Conservation (phyloP, 306 rosid genomes). For the Pterocarpus macrocarpus region DNA sequence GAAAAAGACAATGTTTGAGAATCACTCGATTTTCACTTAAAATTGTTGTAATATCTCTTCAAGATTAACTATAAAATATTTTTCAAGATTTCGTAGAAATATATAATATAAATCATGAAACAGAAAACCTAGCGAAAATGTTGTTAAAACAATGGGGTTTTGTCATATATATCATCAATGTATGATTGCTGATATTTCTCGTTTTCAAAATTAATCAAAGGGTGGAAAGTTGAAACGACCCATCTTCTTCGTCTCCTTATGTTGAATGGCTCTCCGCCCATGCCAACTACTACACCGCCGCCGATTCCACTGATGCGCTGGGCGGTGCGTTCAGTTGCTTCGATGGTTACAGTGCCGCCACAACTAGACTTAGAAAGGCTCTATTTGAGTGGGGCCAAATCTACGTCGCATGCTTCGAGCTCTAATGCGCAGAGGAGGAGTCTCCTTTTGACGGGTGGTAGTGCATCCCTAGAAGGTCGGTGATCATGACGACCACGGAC, state of each 20-base stretch:
- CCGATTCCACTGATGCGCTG: conserved; percentile 62
- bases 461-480: conserved; percentile 77
- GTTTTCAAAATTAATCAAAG: no score
- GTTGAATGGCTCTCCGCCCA: conserved; percentile 78
- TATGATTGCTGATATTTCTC: no score
- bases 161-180: no score
- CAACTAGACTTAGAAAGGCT: conserved; percentile 75
- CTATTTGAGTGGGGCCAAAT: conserved; percentile 85
- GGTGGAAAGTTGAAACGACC: no score
- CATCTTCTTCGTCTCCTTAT: conserved; percentile 30
- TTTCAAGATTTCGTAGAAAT: no score
- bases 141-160: no score
- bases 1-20: no score
- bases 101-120: no score
- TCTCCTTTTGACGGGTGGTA: conserved; percentile 67
- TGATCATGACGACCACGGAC: conserved; percentile 73
- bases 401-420: conserved; percentile 94
- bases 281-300: conserved; percentile 80
- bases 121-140: no score
- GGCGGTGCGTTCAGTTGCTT: conserved; percentile 91
- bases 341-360: conserved; percentile 67
- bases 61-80: no score
- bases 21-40: no score
- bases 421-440: conserved; percentile 68
- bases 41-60: no score